Base-by-base conservation (phyloP, 148 eudicot species). In the Cornus controversa region DNA sequence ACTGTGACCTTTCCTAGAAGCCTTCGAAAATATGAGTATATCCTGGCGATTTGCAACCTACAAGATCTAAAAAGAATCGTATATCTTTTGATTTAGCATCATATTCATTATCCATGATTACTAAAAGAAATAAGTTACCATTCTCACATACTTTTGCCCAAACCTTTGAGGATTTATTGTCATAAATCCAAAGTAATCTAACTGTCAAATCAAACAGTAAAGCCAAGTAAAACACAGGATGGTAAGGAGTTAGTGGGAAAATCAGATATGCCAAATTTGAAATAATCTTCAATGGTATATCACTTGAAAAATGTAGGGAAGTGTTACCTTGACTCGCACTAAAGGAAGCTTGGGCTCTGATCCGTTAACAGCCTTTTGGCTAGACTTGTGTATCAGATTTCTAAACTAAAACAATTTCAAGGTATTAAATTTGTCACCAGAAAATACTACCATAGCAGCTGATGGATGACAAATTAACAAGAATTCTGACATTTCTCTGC, bases 1-100 rank as follows among this genome's bases (percentile, higher is more conserved):
- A 84, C 75, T 76, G 50, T 79, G 89, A 81, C 80, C 87, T 80
- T 81, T 92, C 73, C 82, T 86, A 34, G 94, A 80, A 85, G 98
- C 94, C 81, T 95, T 95, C 60, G 98, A 90, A 80, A 95, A 96
- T 85, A 93, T 96, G 72, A 96, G 88, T 76, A 96, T 96, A 79
- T 96, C 98, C 87, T 96, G 99, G 77, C 98, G 99, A 87, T 96
- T 96, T 75, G 99, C 99, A 77, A 96, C 98, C 99, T 96, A 74
- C 65, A 80, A 70, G 40, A 77, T 80, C 75, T 76, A 80, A 73
- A 69, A 72, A 25, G 34, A 10, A 45, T 77, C 77, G 78, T 75
- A 67, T 37, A 73, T 5, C 66, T 68, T 68, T 68, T 8, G 42
- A 75, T 7, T 37, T 45, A n/a, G n/a, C n/a, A n/a, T n/a, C n/a